A percentile compares a stretch with the other conserved stretches of the same genome.
phyloP scores from a whole-genome alignment of 2,329 filamentous ascomycete genomes.

The Colletotrichum lindemuthianum region DNA sequence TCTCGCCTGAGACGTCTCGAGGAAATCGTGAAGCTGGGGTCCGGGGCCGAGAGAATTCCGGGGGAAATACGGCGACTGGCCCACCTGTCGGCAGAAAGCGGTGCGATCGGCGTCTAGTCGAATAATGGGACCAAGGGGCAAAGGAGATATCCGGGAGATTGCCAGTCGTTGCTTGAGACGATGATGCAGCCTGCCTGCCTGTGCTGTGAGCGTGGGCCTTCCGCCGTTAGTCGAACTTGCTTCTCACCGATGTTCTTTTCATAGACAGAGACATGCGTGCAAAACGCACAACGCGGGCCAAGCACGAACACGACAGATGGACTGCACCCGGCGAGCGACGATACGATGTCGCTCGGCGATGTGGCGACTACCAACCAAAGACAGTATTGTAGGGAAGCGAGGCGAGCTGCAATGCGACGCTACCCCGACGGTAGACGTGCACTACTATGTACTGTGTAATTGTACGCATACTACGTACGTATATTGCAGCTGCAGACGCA shows the following conservation, averaged over 20 bases:
- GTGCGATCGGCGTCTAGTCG: conserved; percentile 9
- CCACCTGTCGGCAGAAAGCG: conserved; percentile 16
- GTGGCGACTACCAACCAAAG: conserved; percentile 6
- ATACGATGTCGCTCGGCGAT: conserved; percentile 6
- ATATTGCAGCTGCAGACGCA: conserved; percentile 20
- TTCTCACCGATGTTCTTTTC: conserved; percentile 23
- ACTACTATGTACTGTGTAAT: too few relatives aligned
- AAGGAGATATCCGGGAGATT: conserved; percentile 10
- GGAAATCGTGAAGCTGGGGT: background rate
- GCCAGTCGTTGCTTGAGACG: conserved; percentile 9
- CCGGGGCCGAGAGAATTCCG: background rate
- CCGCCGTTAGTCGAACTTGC: conserved; percentile 6
- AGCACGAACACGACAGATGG: conserved; percentile 11
- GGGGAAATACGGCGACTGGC: conserved; percentile 7
- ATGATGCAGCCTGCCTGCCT: conserved; percentile 14
- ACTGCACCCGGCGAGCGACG: background rate
- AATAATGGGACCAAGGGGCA: background rate
- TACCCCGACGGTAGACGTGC: conserved; percentile 4
- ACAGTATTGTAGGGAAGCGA: conserved; percentile 9
- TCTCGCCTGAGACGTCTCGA: background rate
- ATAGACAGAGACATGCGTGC: conserved; percentile 13
- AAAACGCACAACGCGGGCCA: background rate
- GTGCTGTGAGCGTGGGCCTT: conserved; percentile 12
- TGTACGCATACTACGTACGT: too few relatives aligned
- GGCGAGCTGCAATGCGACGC: conserved; percentile 32